A percentile compares a stretch with the other conserved stretches of the same genome.
Conservation (phyloP, 352 stramenopile species). For the Pythium biforme region DNA sequence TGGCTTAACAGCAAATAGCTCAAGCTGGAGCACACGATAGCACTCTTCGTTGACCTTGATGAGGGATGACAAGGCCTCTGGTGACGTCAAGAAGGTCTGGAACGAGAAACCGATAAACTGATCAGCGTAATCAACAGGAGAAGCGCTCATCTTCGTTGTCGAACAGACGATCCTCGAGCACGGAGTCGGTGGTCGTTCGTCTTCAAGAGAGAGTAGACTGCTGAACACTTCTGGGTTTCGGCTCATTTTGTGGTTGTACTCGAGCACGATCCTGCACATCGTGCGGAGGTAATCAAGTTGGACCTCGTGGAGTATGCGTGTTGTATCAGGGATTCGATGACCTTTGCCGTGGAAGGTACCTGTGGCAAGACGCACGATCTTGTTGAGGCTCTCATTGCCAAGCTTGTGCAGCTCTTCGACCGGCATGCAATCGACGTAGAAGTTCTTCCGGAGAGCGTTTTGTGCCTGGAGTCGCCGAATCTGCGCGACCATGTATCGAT, state of each 20-base stretch:
- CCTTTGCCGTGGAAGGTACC: slow-evolving; percentile 68
- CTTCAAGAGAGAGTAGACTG: slow-evolving; percentile 47
- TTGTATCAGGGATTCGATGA: slow-evolving; percentile 67
- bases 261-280: slow-evolving; percentile 92
- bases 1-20: slow-evolving; percentile 77
- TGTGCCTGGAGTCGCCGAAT: slow-evolving; percentile 56
- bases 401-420: slow-evolving; percentile 82
- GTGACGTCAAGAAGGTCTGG: slow-evolving; percentile 81
- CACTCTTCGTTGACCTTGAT: slow-evolving; percentile 88
- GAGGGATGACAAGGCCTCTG: slow-evolving; percentile 64
- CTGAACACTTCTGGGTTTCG: slow-evolving; percentile 63
- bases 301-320: slow-evolving; percentile 83
- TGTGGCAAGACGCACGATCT: slow-evolving; percentile 70
- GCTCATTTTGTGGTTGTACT: slow-evolving; percentile 56
- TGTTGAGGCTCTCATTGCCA: slow-evolving; percentile 72
- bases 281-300: slow-evolving; percentile 90
- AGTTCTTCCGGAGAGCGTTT: slow-evolving; percentile 64
- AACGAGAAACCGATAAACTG: slow-evolving; percentile 88
- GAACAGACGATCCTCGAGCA: slow-evolving; percentile 39
- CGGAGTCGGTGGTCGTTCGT: slow-evolving; percentile 37
- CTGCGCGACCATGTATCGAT: slow-evolving; percentile 69
- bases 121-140: slow-evolving; percentile 79
- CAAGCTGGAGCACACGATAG: slow-evolving; percentile 73
- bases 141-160: slow-evolving; percentile 30
- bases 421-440: slow-evolving; percentile 88